Evolutionary conservation across 305 asterid genomes (phyloP), one percentile per base, ranked within the genome.

Genomic region (Plantago lanceolata): DNA sequence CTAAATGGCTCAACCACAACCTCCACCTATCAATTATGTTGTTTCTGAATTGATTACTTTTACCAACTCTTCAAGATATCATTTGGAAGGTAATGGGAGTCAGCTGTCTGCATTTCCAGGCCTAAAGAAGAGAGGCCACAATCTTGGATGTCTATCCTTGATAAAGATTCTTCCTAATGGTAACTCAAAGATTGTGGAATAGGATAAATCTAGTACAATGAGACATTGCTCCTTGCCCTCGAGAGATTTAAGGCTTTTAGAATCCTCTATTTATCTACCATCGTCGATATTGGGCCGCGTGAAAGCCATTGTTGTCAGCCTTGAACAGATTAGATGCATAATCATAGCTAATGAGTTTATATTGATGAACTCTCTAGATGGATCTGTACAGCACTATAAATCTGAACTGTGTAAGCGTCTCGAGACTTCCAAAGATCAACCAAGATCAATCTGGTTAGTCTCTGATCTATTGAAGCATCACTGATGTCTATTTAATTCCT

Each of bases 231-330:
- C 95, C 40, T 79, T 94, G 79, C 99, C 99, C 66, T 86, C 99
- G 17, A 80, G 99, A 79, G 99, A 94, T 78, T 95, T 94, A 62
- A 88, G 99, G 70, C 96, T 94, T 76, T 72, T 94, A 89, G 99
- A 94, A 94, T 76, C 99, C 99, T 50, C 64, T 90, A 64, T 90
- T 94, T 74, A 90, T 94, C 67, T 81, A 88, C 68, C 97, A 26
- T 94, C 91, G 58, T 76, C 96, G n/a, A 94, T 94, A 73, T 78
- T 94, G 71, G 99, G 99, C n/a, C 95, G 99, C 28, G 99, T 90
- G 68, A 85, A 90, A 70, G 97, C 97, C 68, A 94, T 94, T 67
- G 99, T 94, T 59, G 87, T 94, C 68, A 88, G 92, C 71, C 95
- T 90, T 44, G 97, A 90, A 67, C 97, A 90, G 77, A 90, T 94